These are phyloP conservation scores for Casaregolazyma suthepensis DNA, from an alignment of 1,139 yeast species.

Conservation along the genomic window DNA sequence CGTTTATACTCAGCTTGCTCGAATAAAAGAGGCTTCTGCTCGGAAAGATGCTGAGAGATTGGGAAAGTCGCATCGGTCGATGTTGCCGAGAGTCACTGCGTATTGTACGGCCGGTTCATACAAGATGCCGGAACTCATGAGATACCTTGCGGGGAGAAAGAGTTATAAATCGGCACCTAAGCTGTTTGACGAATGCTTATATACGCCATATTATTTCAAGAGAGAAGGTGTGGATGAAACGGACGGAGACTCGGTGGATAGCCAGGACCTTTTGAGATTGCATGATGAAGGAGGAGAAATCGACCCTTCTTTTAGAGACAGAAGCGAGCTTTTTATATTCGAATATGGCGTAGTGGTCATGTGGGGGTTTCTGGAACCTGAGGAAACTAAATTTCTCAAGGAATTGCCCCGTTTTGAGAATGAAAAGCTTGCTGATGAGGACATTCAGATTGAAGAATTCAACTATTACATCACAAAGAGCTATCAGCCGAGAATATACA, in stretches of 20 bases:
- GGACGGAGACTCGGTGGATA: conserved; percentile 35
- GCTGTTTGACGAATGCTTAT: conserved; percentile 86
- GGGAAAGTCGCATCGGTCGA: conserved; percentile 75
- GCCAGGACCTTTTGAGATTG: conserved; percentile 48
- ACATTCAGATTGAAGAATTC: conserved; percentile 88
- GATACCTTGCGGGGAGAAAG: conserved; percentile 81
- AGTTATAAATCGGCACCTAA: conserved; percentile 68
- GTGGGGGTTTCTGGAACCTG: conserved; percentile 88
- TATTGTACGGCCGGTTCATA: conserved; percentile 94
- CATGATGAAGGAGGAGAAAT: conserved; percentile 96
- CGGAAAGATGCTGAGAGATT: conserved; percentile 89
- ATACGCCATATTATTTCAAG: conserved; percentile 74
- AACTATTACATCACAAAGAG: conserved; percentile 88
- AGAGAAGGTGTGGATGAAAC: conserved; percentile 39
- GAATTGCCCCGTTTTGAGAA: conserved; percentile 85
- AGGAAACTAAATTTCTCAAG: conserved; percentile 74
- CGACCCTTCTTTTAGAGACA: conserved; percentile 64
- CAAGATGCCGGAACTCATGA: conserved; percentile 73
- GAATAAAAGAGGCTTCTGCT: conserved; percentile 87
- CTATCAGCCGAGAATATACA: conserved; percentile 91
- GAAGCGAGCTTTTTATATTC: conserved; percentile 77
- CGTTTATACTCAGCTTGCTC: conserved; percentile 75
- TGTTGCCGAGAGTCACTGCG: conserved; percentile 76
- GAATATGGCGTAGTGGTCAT: conserved; percentile 92
- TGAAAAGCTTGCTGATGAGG: conserved; percentile 85